Evolutionary conservation across 768 basidiomycete genomes (phyloP), one percentile per base, ranked within the genome.

Genomic region (Rhizopogon vesiculosus): DNA sequence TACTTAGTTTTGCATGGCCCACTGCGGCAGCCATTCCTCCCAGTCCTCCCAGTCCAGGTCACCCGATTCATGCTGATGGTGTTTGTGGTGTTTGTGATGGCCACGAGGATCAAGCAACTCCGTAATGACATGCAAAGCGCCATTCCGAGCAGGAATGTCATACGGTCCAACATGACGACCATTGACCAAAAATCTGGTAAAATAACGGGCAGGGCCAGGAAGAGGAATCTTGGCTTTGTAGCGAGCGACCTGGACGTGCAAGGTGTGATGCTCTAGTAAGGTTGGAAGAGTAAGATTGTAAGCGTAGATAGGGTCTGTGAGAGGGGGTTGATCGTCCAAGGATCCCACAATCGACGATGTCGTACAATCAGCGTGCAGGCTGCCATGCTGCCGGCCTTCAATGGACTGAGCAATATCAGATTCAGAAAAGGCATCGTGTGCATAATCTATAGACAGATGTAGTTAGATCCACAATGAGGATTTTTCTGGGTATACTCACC

Each of bases 71-170:
- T 48, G 53, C 15, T 38, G n/a, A 25, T 38, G 7, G 13, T 49
- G 28, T 10, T 53, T 45, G 42, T 46, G 39, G 3, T 53, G 35
- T 42, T 49, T 54, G 31, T 54, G 60, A 22, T 51, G 45, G 51
- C 50, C 63, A 38, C 74, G 69, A 25, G 80, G 79, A 62, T 78
- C 71, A 31, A 81, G 65, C 13, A 82, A 50, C 52, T 61, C 62
- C 45, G 69, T 61, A 45, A 82, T 62, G 42, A 78, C 71, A 63
- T 87, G 84, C 33, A 81, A 66, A 22, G 78, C 85, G 33, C 84
- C 85, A 60, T 87, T 86, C 31, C 79, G 67, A 8, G 76, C 74
- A 4, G 78, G 76, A 18, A 81, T 66, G 60, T 87, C 85, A 33
- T 73, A 66, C 7, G 74, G 57, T 25, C 62, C 58, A 29, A 79